Base-by-base conservation (phyloP, 306 rosid genomes). In the Erythrophleum fordii region DNA sequence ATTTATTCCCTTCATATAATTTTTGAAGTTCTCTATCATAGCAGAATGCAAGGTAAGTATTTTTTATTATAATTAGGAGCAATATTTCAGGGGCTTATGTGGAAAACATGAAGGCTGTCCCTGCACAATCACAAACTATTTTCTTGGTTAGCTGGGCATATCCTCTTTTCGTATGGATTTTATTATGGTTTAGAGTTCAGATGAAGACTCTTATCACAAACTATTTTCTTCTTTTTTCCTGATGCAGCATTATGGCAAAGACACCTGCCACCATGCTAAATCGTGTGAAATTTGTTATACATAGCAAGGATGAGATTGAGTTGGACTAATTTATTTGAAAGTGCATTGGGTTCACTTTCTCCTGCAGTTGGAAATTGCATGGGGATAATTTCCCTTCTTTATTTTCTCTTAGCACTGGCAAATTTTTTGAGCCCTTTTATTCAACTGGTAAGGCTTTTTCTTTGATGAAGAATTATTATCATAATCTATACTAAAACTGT, bases 211-310 rank as follows among this genome's bases (percentile, higher is more conserved):
- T n/a, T n/a, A n/a, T n/a, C n/a, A n/a, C n/a, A n/a, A n/a, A n/a
- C 8, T 2, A 3, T n/a, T 4, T 6, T 34, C 16, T 26, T 31
- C 12, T n/a, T 45, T 45, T 1, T 2, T 58, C 73, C 37, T 64
- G 68, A 26, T 34, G 37, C n/a, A 39, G 75, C 62, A 70, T 70
- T 28, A 51, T 56, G 39, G 71, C 52, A 72, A 62, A 22, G 64
- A 16, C 55, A 28, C 39, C 48, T 34, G 14, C 29, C 14, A 14
- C 66, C 51, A 39, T 71, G 23, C 70, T 59, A 34, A 26, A 48
- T 66, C 11, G 55, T 75, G 78, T 61, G 42, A 39, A 76, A 28
- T 25, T 17, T 48, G 41, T 76, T 69, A 28, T 76, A 29, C 58
- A 35, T 42, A 76, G 75, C 69, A 16, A 75, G 44, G 60, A 7